These are phyloP conservation scores for Xerocomus potaroensis DNA, from an alignment of 768 basidiomycete genomes.

Conservation along the genomic window DNA sequence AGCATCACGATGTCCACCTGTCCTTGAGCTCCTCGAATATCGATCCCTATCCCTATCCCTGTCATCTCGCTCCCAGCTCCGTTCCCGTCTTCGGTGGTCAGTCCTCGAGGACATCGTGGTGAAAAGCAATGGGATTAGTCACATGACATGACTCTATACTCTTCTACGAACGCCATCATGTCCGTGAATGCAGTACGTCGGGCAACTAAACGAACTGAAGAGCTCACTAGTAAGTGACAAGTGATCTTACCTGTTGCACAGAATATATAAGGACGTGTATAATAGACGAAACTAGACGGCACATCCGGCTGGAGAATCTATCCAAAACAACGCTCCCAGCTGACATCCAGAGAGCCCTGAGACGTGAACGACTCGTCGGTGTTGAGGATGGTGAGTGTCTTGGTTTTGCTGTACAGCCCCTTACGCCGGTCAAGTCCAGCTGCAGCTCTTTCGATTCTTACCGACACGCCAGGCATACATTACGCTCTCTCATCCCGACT, in stretches of 20 bases:
- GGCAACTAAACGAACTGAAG: conserved; percentile 7
- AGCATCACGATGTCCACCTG: conserved; percentile 31
- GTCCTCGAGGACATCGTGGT: conserved; percentile 54
- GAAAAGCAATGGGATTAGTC: conserved; percentile 29
- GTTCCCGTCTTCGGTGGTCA: conserved; percentile 54
- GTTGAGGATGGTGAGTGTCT: conserved; percentile 36
- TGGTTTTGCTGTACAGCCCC: not conserved
- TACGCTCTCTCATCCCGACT: conserved; percentile 46
- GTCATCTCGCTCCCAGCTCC: conserved; percentile 56
- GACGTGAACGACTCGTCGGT: conserved; percentile 40
- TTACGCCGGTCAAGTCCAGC: conserved; percentile 39
- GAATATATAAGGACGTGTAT: conserved; percentile 5
- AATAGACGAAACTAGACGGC: conserved; percentile 27
- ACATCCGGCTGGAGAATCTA: conserved; percentile 47
- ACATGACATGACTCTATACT: conserved; percentile 18
- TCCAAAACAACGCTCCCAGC: conserved; percentile 49
- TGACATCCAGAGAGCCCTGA: conserved; percentile 49
- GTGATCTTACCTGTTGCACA: conserved; percentile 1
- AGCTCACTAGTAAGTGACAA: conserved; percentile 10
- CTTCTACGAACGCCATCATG: conserved; percentile 14
- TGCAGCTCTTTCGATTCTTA: conserved; percentile 57
- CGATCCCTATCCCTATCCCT: conserved; percentile 40
- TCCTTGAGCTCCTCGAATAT: conserved; percentile 35
- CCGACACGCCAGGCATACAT: conserved; percentile 59
- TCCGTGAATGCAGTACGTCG: conserved; percentile 22